Conservation (phyloP, 805 yeast species). For the Saccharomycodes ludwigii region DNA sequence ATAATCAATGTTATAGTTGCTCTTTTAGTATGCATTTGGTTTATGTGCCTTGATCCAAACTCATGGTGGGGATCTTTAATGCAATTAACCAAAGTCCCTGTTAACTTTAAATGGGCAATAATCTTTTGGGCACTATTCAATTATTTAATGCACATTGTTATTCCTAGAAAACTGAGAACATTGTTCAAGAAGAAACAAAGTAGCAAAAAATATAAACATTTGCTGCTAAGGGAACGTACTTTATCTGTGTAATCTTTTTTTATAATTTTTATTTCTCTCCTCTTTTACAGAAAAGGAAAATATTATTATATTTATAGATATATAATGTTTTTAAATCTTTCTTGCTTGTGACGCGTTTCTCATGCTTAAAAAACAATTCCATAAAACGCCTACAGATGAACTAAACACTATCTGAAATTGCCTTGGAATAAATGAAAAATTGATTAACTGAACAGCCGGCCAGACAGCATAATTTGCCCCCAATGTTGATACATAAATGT, state of each 20-base stretch:
- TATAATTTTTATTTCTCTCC: neutral
- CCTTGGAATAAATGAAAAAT: conserved; percentile 58
- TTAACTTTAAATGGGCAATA: conserved; percentile 39
- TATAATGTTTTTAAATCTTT: neutral
- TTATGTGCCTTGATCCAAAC: conserved; percentile 44
- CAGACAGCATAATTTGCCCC: conserved; percentile 63
- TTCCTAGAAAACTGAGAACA: conserved; percentile 24
- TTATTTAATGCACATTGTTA: conserved; percentile 25
- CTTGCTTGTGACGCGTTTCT: conserved; percentile 41
- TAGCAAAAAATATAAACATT: conserved; percentile 26
- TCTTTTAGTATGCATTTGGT: conserved; percentile 31
- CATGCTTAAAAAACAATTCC: conserved; percentile 90
- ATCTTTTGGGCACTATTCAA: conserved; percentile 35
- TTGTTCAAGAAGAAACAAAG: conserved; percentile 26
- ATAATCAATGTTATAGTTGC: conserved; percentile 46
- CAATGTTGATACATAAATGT: conserved; percentile 55
- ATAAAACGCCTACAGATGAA: conserved; percentile 71
- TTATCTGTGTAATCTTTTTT: conserved; percentile 3
- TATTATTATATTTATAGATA: neutral
- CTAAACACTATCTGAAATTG: conserved; percentile 84
- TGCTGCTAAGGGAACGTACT: conserved; percentile 10
- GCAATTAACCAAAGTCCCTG: conserved; percentile 57
- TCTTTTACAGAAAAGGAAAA: neutral
- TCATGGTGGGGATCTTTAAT: conserved; percentile 52
- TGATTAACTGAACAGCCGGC: conserved; percentile 72